These are phyloP conservation scores for Penicillium sclerotigenum DNA, from an alignment of 2,329 filamentous ascomycete genomes.

Conservation along the genomic window DNA sequence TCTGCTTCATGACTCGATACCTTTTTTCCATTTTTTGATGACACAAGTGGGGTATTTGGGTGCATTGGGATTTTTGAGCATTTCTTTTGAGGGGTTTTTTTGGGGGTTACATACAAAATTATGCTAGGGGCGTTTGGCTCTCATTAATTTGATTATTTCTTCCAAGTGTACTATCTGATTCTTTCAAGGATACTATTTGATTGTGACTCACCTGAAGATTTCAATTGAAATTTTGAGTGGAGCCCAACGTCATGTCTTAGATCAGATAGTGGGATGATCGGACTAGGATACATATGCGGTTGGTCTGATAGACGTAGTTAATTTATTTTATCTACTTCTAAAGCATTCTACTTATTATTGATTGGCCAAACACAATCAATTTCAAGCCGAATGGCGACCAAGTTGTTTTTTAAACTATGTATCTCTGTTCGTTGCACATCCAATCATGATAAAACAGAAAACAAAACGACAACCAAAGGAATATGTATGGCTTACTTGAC, in stretches of 20 bases:
- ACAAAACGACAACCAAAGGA: slow-evolving; percentile 1
- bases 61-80: background rate
- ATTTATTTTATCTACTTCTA: background rate
- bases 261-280: slow-evolving; percentile 6
- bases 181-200: background rate
- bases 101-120: slow-evolving; percentile 1
- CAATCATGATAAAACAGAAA: slow-evolving; percentile 17
- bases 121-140: background rate
- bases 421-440: slow-evolving; percentile 21
- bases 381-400: background rate
- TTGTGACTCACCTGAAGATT: background rate
- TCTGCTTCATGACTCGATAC: background rate
- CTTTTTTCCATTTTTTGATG: slow-evolving; percentile 2
- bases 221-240: slow-evolving; percentile 1
- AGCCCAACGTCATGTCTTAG: slow-evolving; percentile 6
- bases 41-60: background rate
- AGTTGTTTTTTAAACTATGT: slow-evolving; percentile 15
- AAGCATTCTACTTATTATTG: background rate
- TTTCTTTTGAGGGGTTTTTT: background rate
- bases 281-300: background rate
- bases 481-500: background rate
- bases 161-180: too few relatives aligned
- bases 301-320: background rate
- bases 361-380: background rate
- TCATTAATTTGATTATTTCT: background rate